Base-by-base conservation (phyloP, 306 rosid genomes). In the Alnus rubra region DNA sequence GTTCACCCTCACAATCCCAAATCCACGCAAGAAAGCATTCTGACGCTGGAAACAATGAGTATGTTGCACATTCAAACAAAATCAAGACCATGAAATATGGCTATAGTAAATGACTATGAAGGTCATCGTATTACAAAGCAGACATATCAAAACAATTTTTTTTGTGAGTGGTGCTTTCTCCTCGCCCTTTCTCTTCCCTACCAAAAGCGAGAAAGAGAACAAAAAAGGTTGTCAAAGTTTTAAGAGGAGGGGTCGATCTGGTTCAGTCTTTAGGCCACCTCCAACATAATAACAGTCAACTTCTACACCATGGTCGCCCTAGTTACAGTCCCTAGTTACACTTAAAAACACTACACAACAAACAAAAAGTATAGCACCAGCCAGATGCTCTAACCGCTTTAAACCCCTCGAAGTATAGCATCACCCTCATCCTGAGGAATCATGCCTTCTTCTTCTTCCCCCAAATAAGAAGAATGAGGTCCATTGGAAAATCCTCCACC, bases 401-500 rank as follows among this genome's bases (percentile, higher is more conserved):
- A 30, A 65, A 42, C 71, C 71, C 51, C 48, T 45, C 23, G 30
- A 51, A 64, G 48, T 50, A 67, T 76, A 60, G 18, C 69, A 78
- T 83, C 80, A 47, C 60, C 78, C 9, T 42, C 81, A 52, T 87
- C 90, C 54, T 84, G 89, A 37, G 75, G 87, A 42, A 89, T 89
- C 90, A 91, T 80, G 69, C 94, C 94, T 85, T 92, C 94, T 80
- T 92, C 97, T 81, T 84, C 93, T 79, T 90, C 97, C 55, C 87
- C 89, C 37, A 80, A 85, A 75, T 54, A 75, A 30, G 89, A 71
- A 47, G 84, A 69, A 68, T 64, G 79, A 73, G 81, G 73, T 16
- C 88, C 88, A 49, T 76, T 73, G 6, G 56, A 80, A 47, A 76
- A 49, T 60, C 76, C 84, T 33, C 78, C 82, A 42, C 49, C 75